phyloP scores from a whole-genome alignment of 805 yeast genomes.

The Aciculoconidium aculeatum region DNA sequence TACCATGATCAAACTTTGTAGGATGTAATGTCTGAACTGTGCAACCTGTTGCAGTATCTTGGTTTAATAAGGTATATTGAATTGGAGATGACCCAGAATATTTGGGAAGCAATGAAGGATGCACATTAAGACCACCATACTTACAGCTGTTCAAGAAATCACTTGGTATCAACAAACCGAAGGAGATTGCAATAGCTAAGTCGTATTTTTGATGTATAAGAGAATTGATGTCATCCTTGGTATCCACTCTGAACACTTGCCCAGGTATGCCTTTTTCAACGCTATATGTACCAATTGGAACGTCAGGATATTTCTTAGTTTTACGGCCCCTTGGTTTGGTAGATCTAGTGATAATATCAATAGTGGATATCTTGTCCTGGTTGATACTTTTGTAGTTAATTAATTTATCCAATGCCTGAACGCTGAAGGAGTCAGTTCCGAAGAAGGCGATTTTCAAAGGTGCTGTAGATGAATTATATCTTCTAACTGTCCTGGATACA shows the following conservation, averaged over 20 bases:
- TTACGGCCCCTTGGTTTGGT: slow-evolving; percentile 64
- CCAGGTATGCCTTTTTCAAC: too few relatives aligned
- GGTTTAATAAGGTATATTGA: slow-evolving; percentile 68
- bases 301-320: slow-evolving; percentile 38
- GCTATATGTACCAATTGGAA: slow-evolving; percentile 37
- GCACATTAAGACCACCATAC: slow-evolving; percentile 81
- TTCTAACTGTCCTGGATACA: too few relatives aligned
- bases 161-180: slow-evolving; percentile 74
- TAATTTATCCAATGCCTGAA: slow-evolving; percentile 41
- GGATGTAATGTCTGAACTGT: slow-evolving; percentile 90
- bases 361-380: slow-evolving; percentile 19
- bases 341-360: slow-evolving; percentile 60
- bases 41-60: slow-evolving; percentile 67
- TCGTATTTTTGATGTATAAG: slow-evolving; percentile 35
- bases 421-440: slow-evolving; percentile 73
- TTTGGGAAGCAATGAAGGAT: slow-evolving; percentile 82
- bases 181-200: slow-evolving; percentile 86
- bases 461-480: slow-evolving; percentile 1
- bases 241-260: slow-evolving; percentile 48
- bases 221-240: slow-evolving; percentile 30
- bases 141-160: slow-evolving; percentile 41
- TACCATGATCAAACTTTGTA: slow-evolving; percentile 75
- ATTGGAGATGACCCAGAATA: slow-evolving; percentile 89
- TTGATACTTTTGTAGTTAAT: slow-evolving; percentile 16
- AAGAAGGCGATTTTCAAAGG: slow-evolving; percentile 51